Conservation (phyloP, 2,329 filamentous ascomycete genomes). For the Aspergillus hiratsukae region DNA sequence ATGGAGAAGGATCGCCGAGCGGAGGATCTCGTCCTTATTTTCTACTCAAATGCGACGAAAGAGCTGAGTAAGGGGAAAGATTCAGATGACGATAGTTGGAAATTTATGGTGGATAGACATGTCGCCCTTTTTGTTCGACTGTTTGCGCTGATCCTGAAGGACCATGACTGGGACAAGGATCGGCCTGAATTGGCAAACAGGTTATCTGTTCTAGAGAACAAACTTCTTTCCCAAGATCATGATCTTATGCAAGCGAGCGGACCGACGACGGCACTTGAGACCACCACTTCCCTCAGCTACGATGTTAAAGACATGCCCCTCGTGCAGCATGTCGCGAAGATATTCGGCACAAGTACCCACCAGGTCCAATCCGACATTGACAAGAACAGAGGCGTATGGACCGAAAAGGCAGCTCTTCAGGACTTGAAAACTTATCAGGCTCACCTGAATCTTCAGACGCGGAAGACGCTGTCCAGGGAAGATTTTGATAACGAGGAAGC, state of each 20-base stretch:
- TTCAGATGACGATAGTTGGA: conserved; percentile 81
- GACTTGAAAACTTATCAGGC: conserved; percentile 94
- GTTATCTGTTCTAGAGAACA: conserved; percentile 80
- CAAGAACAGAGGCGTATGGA: conserved; percentile 75
- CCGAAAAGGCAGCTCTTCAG: conserved; percentile 80
- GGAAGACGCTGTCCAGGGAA: conserved; percentile 69
- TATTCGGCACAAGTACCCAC: conserved; percentile 75
- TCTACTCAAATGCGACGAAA: conserved; percentile 91
- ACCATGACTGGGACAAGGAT: conserved; percentile 80
- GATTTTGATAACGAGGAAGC: conserved; percentile 90
- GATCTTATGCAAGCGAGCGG: conserved; percentile 67
- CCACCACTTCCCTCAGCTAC: conserved; percentile 76
- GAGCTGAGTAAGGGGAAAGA: conserved; percentile 75
- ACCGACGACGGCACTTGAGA: conserved; percentile 65
- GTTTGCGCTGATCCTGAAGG: conserved; percentile 71
- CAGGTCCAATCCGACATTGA: conserved; percentile 87
- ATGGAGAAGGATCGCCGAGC: conserved; percentile 92
- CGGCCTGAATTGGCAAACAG: conserved; percentile 77
- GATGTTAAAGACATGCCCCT: conserved; percentile 97
- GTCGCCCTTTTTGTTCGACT: conserved; percentile 91
- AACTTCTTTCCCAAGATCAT: conserved; percentile 89
- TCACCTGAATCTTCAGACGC: conserved; percentile 74
- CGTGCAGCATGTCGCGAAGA: conserved; percentile 78
- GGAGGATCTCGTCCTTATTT: conserved; percentile 89
- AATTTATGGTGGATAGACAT: conserved; percentile 86